Evolutionary conservation across 2,329 filamentous ascomycete genomes (phyloP).

Genomic region (Daldinia sp.): DNA sequence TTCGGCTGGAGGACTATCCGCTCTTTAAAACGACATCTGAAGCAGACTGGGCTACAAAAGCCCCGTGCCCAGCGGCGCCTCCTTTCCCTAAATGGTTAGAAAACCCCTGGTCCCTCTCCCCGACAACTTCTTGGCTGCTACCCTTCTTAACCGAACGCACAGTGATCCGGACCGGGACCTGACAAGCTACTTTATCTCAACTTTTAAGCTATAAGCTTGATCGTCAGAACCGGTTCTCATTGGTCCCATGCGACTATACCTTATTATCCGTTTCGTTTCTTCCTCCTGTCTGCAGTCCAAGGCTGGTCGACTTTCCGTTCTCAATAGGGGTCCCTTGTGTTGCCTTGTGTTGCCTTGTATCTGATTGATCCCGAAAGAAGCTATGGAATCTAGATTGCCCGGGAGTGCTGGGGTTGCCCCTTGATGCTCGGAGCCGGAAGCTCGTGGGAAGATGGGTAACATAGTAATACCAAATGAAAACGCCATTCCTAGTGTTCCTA

Average conservation of each 20-base stretch:
- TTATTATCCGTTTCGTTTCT: conserved; percentile 43
- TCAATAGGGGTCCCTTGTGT: no score
- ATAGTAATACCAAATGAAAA: conserved; percentile 23
- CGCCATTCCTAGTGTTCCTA: conserved; percentile 16
- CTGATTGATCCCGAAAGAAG: conserved; percentile 16
- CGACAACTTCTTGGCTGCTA: conserved; percentile 29
- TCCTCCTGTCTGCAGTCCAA: conserved; percentile 21
- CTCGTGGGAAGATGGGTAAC: conserved; percentile 20
- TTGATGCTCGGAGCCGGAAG: conserved; percentile 40
- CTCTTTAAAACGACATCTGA: conserved; percentile 46
- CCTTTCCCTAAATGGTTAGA: conserved; percentile 18
- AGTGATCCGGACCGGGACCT: conserved; percentile 27
- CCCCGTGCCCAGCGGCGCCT: conserved; percentile 27
- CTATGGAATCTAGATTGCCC: conserved; percentile 36
- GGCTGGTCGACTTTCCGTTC: conserved; percentile 13
- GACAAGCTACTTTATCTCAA: conserved; percentile 36
- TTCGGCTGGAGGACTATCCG: conserved; percentile 44
- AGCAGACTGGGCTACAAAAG: conserved; percentile 35
- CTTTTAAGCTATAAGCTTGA: conserved; percentile 30
- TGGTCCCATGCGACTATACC: conserved; percentile 26
- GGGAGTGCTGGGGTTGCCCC: conserved; percentile 24
- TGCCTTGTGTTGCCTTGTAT: no score
- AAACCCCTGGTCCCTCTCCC: conserved; percentile 23
- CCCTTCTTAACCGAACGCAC: conserved; percentile 30
- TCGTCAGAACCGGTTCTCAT: conserved; percentile 22